Conservation (phyloP, 2,329 filamentous ascomycete genomes). For the Ophiostoma australiae region DNA sequence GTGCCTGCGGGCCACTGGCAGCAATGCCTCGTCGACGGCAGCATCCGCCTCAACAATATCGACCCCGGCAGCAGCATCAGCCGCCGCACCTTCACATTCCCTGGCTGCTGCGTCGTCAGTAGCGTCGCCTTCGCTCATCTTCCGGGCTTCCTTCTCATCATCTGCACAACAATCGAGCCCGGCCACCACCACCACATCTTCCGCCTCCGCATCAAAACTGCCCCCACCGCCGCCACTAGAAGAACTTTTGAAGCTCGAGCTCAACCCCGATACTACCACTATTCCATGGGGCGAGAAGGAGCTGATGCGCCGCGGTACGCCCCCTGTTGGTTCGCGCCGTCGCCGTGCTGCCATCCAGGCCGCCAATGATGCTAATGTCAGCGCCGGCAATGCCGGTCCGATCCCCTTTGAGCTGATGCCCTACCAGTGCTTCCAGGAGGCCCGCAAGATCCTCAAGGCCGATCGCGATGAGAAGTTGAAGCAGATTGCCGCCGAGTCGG, state of each 20-base stretch:
- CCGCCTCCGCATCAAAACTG: conserved; percentile 27
- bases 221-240: conserved; percentile 16
- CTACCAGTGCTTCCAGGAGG: conserved; percentile 97
- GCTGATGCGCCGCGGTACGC: conserved; percentile 62
- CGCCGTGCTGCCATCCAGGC: conserved; percentile 65
- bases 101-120: not conserved
- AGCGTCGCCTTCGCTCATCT: conserved; percentile 3
- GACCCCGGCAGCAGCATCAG: conserved; percentile 12
- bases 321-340: conserved; percentile 77
- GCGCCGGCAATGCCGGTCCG: conserved; percentile 43
- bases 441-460: conserved; percentile 70
- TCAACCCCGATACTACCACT: conserved; percentile 65
- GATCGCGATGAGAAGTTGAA: conserved; percentile 78
- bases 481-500: conserved; percentile 62
- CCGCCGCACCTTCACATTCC: not conserved
- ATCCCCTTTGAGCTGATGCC: conserved; percentile 90
- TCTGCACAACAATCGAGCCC: conserved; percentile 8
- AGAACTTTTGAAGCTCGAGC: conserved; percentile 37
- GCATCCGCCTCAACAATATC: conserved; percentile 9
- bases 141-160: not conserved
- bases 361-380: conserved; percentile 3
- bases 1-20: conserved; percentile 23
- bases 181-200: conserved; percentile 4
- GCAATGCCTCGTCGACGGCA: conserved; percentile 13
- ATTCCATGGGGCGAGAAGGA: conserved; percentile 59